phyloP scores from a whole-genome alignment of 768 basidiomycete genomes.

The Tulasnella sp. region DNA sequence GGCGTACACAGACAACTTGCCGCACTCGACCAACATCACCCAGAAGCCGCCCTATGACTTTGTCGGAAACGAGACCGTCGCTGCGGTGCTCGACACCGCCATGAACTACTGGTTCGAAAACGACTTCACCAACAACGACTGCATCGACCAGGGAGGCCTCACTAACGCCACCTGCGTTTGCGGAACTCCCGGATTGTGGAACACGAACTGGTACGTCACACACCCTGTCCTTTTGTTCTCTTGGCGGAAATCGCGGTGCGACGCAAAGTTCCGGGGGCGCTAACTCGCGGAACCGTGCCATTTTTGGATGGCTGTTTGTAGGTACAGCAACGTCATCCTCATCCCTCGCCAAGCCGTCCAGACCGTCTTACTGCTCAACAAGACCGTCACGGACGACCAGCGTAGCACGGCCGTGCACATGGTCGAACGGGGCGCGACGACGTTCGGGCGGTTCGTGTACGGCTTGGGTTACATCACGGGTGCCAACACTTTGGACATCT shows the following conservation, averaged over 20 bases:
- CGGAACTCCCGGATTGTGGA: slow-evolving; percentile 28
- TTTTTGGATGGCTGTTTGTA: not conserved
- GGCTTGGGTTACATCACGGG: slow-evolving; percentile 22
- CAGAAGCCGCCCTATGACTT: slow-evolving; percentile 23
- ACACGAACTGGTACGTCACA: slow-evolving; percentile 21
- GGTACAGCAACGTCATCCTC: slow-evolving; percentile 28
- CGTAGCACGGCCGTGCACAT: slow-evolving; percentile 21
- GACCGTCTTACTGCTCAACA: slow-evolving; percentile 26
- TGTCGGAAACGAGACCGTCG: slow-evolving; percentile 16
- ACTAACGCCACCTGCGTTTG: slow-evolving; percentile 24
- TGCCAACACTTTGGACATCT: slow-evolving; percentile 29
- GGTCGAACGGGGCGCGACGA: slow-evolving; percentile 1
- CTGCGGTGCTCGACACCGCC: not conserved
- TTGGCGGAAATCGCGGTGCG: not conserved
- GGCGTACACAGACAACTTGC: slow-evolving; percentile 16
- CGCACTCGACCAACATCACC: slow-evolving; percentile 1
- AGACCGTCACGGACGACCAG: slow-evolving; percentile 22
- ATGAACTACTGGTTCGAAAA: slow-evolving; percentile 31
- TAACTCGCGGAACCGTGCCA: not conserved
- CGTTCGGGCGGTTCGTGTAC: slow-evolving; percentile 5
- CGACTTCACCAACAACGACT: slow-evolving; percentile 26
- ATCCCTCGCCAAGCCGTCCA: slow-evolving; percentile 29
- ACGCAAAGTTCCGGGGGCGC: not conserved
- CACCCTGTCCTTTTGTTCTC: not conserved
- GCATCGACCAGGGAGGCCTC: slow-evolving; percentile 27